Evolutionary conservation across 169 alveolate genomes (phyloP), one percentile per base, ranked within the genome.

Genomic region (Toxoplasma gondii): DNA sequence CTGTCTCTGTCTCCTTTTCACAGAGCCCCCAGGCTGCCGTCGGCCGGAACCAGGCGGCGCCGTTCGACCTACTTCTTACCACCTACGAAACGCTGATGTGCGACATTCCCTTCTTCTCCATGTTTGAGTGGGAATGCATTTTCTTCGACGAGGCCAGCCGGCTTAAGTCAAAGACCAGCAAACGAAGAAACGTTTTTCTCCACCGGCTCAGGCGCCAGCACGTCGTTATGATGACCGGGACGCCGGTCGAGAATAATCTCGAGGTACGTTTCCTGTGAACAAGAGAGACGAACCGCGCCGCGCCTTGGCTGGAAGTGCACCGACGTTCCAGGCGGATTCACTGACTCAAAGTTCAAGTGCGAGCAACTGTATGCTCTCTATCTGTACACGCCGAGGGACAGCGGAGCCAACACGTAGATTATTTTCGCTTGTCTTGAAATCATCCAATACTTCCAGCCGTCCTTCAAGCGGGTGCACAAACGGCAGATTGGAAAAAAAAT

Each of bases 141-240:
- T 22, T 86, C 43, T 31, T 49, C 80, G 91, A 86, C 78, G 91
- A 86, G 91, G 91, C 91, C 27, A 39, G 64, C 64, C 91, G 91
- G 43, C 78, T 86, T 34, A 86, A 86, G 78, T 19, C 41, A 4
- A 31, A 39, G 43, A 43, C 12, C 53, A 49, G 91, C 43, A 49
- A 45, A 31, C 10, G 58, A 39, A 74, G 91, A 45, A 41, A 31
- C 80, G 53, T 31, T 12, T 45, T 86, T 17, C 69, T 45, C 44
- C 69, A 36, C 41, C 38, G 91, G 2, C 49, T 86, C n/a, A 44
- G 58, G 70, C 36, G 78, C 24, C 80, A 45, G 43, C 49, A 45
- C 69, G 58, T 45, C 43, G 38, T 86, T 41, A 41, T 86, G 91
- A 41, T 86, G 64, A 49, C 91, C 16, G 91, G 91, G 36, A 86